These are phyloP conservation scores for Candida ovalis DNA, from an alignment of 805 yeast species.

Conservation along the genomic window DNA sequence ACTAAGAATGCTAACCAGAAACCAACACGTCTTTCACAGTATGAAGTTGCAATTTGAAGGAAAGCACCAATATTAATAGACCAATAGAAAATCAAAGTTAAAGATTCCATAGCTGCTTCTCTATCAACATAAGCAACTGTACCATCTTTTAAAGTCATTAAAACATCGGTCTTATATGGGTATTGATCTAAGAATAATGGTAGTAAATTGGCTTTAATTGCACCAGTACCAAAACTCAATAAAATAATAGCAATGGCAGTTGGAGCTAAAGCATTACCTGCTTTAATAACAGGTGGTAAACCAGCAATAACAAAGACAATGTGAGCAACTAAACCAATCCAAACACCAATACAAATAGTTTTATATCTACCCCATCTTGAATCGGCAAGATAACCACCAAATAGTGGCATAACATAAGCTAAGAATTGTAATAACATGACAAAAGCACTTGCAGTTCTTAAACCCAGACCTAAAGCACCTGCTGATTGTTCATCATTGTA, in stretches of 20 bases:
- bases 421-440: constrained; percentile 44
- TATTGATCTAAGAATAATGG: constrained; percentile 57
- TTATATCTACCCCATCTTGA: constrained; percentile 43
- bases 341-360: constrained; percentile 47
- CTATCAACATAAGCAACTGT: constrained; percentile 58
- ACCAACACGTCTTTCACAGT: constrained; percentile 48
- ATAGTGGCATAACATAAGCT: constrained; percentile 48
- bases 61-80: constrained; percentile 54
- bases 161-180: constrained; percentile 55
- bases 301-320: constrained; percentile 47
- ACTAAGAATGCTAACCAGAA: constrained; percentile 52
- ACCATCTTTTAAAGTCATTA: constrained; percentile 58
- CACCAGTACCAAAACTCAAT: constrained; percentile 46
- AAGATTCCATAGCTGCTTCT: constrained; percentile 36
- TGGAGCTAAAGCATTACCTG: constrained; percentile 38
- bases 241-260: constrained; percentile 38
- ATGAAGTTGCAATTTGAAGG: constrained; percentile 48
- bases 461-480: constrained; percentile 48
- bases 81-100: constrained; percentile 49
- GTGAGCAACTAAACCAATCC: constrained; percentile 45
- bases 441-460: constrained; percentile 43
- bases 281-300: constrained; percentile 39
- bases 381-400: constrained; percentile 52
- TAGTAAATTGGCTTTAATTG: constrained; percentile 50
- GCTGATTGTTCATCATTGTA: constrained; percentile 31